phyloP scores from a whole-genome alignment of 1,284 basidiomycete species.

The Nidula niveotomentosa region DNA sequence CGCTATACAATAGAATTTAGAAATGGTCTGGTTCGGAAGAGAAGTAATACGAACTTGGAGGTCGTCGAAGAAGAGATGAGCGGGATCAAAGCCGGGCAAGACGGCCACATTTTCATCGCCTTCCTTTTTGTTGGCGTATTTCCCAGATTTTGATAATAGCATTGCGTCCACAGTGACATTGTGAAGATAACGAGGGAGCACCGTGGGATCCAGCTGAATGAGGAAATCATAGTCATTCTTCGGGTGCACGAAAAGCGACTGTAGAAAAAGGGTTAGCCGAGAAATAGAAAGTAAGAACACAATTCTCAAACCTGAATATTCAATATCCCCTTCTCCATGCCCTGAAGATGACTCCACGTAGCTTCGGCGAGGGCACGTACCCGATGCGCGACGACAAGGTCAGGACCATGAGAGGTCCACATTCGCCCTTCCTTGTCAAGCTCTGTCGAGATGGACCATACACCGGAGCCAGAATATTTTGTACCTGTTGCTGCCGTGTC shows the following conservation, averaged over 20 bases:
- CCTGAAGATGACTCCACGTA: slow-evolving; percentile 51
- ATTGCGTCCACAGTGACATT: slow-evolving; percentile 51
- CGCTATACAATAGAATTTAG: slow-evolving; percentile 36
- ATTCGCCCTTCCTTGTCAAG: slow-evolving; percentile 72
- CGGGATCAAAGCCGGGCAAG: slow-evolving; percentile 84
- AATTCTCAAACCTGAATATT: slow-evolving; percentile 49
- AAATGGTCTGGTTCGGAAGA: not conserved
- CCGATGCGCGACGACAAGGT: slow-evolving; percentile 70
- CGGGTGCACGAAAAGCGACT: slow-evolving; percentile 86
- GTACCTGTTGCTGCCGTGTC: slow-evolving; percentile 8
- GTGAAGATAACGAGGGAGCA: slow-evolving; percentile 76
- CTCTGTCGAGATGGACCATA: slow-evolving; percentile 86
- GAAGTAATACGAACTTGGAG: slow-evolving; percentile 52
- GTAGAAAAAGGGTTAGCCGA: slow-evolving; percentile 3
- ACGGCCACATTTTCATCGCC: slow-evolving; percentile 27
- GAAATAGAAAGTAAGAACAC: not conserved
- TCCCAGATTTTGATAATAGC: slow-evolving; percentile 43
- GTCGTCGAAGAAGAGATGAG: slow-evolving; percentile 66
- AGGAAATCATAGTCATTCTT: slow-evolving; percentile 86
- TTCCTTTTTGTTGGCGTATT: slow-evolving; percentile 46
- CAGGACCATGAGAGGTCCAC: slow-evolving; percentile 73
- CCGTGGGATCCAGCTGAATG: slow-evolving; percentile 67
- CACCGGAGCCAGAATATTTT: slow-evolving; percentile 37
- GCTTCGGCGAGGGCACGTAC: slow-evolving; percentile 74
- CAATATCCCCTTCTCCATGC: slow-evolving; percentile 42